Conservation (phyloP, 805 yeast genomes). For the Debaryomyces tyrocola region DNA sequence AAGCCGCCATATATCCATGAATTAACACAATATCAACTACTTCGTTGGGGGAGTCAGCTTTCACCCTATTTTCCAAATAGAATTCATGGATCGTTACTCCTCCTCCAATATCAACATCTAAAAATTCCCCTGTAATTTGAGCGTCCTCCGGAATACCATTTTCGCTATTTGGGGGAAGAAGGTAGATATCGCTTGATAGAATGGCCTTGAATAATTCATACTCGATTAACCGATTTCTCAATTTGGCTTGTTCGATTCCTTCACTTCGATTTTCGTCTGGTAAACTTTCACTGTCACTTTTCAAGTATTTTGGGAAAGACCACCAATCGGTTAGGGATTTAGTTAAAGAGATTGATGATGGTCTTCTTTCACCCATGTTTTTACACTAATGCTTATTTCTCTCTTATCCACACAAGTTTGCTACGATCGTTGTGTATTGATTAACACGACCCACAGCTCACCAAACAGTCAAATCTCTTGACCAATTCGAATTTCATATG, state of each 20-base stretch:
- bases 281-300: slow-evolving; percentile 16
- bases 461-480: no score
- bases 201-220: slow-evolving; percentile 34
- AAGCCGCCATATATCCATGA: slow-evolving; percentile 48
- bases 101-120: slow-evolving; percentile 31
- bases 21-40: slow-evolving; percentile 30
- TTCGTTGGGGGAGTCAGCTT: slow-evolving; percentile 11
- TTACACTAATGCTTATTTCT: background rate
- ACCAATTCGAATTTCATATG: no score
- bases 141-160: background rate
- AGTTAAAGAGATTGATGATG: slow-evolving; percentile 21
- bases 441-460: no score
- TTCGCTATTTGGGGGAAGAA: slow-evolving; percentile 17
- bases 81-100: slow-evolving; percentile 37
- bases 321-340: slow-evolving; percentile 41
- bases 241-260: slow-evolving; percentile 17
- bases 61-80: slow-evolving; percentile 22
- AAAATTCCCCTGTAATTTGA: slow-evolving; percentile 17
- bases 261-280: slow-evolving; percentile 9
- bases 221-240: slow-evolving; percentile 28
- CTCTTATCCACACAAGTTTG: no score
- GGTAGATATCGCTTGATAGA: slow-evolving; percentile 27
- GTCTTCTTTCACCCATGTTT: background rate
- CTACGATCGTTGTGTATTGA: no score
- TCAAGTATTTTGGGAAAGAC: slow-evolving; percentile 10